phyloP scores from a whole-genome alignment of 139 green algal species.

The Chlorella sp. region DNA sequence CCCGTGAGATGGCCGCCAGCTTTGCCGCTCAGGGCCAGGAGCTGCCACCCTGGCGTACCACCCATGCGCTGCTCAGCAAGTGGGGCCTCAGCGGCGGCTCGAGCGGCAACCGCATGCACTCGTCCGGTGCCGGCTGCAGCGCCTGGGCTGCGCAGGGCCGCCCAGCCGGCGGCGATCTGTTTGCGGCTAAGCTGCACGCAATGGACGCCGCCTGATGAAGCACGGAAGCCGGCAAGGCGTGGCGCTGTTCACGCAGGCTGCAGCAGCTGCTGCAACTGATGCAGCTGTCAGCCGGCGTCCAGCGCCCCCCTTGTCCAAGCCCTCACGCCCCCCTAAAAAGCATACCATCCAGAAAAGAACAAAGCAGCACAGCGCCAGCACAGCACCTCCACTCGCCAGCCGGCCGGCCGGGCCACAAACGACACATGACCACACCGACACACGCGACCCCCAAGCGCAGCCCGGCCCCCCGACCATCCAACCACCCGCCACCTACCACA shows the following conservation, averaged over 20 bases:
- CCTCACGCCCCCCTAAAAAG: not conserved
- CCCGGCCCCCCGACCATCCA: not conserved
- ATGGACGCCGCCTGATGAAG: not conserved
- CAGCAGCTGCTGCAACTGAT: constrained; percentile 1
- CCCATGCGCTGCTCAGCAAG: constrained; percentile 28
- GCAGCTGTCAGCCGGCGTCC: not conserved
- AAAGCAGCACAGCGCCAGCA: not conserved
- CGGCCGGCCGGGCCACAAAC: constrained; percentile 24
- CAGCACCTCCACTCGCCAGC: not conserved
- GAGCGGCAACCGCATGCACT: not conserved
- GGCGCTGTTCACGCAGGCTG: not conserved
- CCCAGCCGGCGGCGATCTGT: not conserved
- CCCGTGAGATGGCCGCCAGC: constrained; percentile 27
- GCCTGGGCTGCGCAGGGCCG: not conserved
- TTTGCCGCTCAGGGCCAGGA: constrained; percentile 21
- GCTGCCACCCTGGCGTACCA: constrained; percentile 32
- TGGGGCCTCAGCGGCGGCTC: constrained; percentile 11
- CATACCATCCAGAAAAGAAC: constrained; percentile 1
- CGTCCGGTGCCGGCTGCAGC: not conserved
- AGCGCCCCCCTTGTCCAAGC: not conserved
- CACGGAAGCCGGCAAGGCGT: not conserved
- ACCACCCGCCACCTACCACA: not conserved
- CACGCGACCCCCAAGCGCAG: not conserved
- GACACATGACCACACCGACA: not conserved
- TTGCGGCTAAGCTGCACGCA: not conserved